A percentile compares a stretch with the other conserved stretches of the same genome.
Evolutionary conservation across 495 filamentous ascomycete genomes (phyloP).

Genomic region (Podospora pseudocomata): DNA sequence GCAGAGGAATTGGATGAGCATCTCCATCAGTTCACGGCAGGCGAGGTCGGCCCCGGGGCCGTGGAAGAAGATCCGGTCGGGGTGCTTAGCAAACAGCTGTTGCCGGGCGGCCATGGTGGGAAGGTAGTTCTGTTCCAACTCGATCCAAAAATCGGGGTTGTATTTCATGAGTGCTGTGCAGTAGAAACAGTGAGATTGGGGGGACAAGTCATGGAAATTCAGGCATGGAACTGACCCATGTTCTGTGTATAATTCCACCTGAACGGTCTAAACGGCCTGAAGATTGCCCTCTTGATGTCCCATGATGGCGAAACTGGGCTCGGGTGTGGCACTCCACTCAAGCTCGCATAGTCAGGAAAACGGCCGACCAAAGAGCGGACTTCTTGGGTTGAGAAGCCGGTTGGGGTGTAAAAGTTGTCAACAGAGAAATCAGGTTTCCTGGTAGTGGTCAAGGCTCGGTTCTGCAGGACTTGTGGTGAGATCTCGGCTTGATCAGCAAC

Average conservation of each 20-base stretch:
- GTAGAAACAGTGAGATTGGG: background rate
- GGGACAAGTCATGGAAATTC: background rate
- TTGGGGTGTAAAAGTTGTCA: conserved; percentile 28
- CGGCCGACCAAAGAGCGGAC: conserved; percentile 65
- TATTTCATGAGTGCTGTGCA: conserved; percentile 68
- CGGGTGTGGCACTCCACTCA: conserved; percentile 78
- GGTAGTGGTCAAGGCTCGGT: conserved; percentile 19
- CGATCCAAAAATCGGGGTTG: conserved; percentile 88
- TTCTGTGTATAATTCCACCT: conserved; percentile 90
- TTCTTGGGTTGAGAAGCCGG: conserved; percentile 60
- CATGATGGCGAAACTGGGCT: conserved; percentile 58
- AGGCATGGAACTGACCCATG: conserved; percentile 63
- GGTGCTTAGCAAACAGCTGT: conserved; percentile 61
- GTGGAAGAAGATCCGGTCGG: conserved; percentile 59
- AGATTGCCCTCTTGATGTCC: conserved; percentile 58
- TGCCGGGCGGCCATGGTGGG: conserved; percentile 68
- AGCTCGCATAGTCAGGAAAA: conserved; percentile 75
- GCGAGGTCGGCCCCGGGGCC: conserved; percentile 70
- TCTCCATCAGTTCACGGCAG: conserved; percentile 89
- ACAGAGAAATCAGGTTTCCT: conserved; percentile 10
- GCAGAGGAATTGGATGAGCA: conserved; percentile 74
- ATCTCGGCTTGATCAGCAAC: background rate
- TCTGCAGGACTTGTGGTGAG: conserved; percentile 13
- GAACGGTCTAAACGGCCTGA: conserved; percentile 77
- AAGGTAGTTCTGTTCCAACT: conserved; percentile 75